Evolutionary conservation across 805 yeast species (phyloP), one percentile per base, ranked within the genome.

Genomic region (Nakazawaea peltata): DNA sequence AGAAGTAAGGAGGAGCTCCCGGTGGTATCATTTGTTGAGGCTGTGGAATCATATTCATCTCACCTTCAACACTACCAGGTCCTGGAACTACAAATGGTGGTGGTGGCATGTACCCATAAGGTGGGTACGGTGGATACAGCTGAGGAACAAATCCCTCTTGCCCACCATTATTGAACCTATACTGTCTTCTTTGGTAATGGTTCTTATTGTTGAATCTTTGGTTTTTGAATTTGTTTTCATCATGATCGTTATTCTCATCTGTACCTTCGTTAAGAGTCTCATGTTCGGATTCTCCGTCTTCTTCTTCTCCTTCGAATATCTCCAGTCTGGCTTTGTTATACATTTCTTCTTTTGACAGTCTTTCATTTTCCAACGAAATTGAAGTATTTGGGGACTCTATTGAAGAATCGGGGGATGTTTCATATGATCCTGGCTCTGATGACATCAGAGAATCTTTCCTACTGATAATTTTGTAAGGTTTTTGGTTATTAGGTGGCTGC

Each of bases 301-400:
- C 59, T 26, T 47, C 52, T 1, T 40, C 44, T 15, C 41, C 39
- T 31, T 51, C 54, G 43, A 60, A 59, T 35, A 63, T 59, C 38
- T 64, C 46, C 37, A 66, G 57, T 39, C 69, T 56, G 2, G 57
- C 56, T 33, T 51, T 51, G 41, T 57, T 60, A 43, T 71, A 71
- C 24, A 56, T 45, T 27, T 59, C 63, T 43, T 68, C 74, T 40
- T 63, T 63, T 3, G 63, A 51, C 7, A 64, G 55, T 23, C 64
- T 48, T 28, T 58, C 63, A 5, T 46, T 43, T 35, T 59, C 66
- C 7, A 61, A 44, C 5, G 43, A 41, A 14, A 34, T n/a, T n/a
- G 32, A 3, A 22, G 41, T 10, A 11, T 21, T 21, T 21, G n/a
- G n/a, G n/a, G n/a, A n/a, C n/a, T n/a, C n/a, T n/a, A n/a, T n/a